phyloP scores from a whole-genome alignment of 495 filamentous ascomycete species.

The Penicillium atrosanguineum region DNA sequence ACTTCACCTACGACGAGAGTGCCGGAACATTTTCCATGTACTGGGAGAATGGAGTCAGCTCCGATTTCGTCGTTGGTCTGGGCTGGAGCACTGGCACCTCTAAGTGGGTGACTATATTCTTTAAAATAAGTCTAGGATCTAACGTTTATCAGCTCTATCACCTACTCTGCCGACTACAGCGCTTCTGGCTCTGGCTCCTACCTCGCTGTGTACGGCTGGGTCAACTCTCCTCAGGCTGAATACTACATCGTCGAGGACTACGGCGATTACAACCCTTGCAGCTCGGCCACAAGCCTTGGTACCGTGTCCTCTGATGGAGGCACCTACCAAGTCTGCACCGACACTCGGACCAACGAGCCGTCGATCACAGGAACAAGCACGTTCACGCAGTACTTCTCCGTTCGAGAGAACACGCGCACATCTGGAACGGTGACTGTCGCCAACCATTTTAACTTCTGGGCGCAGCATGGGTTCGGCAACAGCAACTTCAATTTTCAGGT shows the following conservation, averaged over 20 bases:
- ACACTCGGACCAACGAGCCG: slow-evolving; percentile 11
- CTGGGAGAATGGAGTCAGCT: slow-evolving; percentile 13
- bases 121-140: slow-evolving; percentile 3
- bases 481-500: slow-evolving; percentile 11
- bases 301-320: slow-evolving; percentile 13
- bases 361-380: slow-evolving; percentile 17
- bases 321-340: slow-evolving; percentile 17
- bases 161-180: slow-evolving; percentile 11
- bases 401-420: slow-evolving; percentile 10
- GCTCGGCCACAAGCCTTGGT: slow-evolving; percentile 14
- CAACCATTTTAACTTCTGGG: slow-evolving; percentile 20
- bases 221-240: slow-evolving; percentile 15
- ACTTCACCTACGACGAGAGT: slow-evolving; percentile 11
- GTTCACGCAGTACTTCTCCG: slow-evolving; percentile 18
- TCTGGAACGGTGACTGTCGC: slow-evolving; percentile 16
- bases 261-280: slow-evolving; percentile 16
- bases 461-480: slow-evolving; percentile 10
- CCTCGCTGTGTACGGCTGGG: slow-evolving; percentile 15
- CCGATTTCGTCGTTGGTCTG: slow-evolving; percentile 14
- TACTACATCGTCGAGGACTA: slow-evolving; percentile 15
- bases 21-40: slow-evolving; percentile 15
- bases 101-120: slow-evolving; percentile 7
- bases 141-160: slow-evolving; percentile 12
- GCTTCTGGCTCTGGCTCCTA: slow-evolving; percentile 12
- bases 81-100: slow-evolving; percentile 13